These are phyloP conservation scores for Nicotiana otophora DNA, from an alignment of 257 asterid species.

Conservation along the genomic window DNA sequence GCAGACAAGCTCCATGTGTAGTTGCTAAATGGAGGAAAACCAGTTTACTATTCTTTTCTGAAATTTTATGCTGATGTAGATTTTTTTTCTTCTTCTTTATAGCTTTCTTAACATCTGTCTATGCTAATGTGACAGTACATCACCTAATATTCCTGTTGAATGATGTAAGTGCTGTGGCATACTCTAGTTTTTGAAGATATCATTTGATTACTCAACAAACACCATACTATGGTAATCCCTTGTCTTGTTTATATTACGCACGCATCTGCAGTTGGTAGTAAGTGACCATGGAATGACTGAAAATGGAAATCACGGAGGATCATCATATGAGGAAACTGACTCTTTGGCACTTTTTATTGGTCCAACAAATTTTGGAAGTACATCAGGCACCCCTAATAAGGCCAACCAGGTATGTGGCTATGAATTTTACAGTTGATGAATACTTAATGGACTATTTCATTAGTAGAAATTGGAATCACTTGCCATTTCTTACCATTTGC, in stretches of 20 bases:
- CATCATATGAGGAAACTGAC: slow-evolving; percentile 84
- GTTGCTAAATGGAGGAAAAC: too few relatives aligned
- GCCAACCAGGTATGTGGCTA: slow-evolving; percentile 56
- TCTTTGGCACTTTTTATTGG: slow-evolving; percentile 81
- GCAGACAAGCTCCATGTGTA: too few relatives aligned
- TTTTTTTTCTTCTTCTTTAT: background rate
- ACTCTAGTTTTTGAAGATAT: background rate
- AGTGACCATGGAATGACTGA: slow-evolving; percentile 98
- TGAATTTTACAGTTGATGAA: background rate
- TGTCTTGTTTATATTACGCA: slow-evolving; percentile 13
- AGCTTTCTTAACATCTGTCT: background rate
- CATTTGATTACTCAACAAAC: background rate
- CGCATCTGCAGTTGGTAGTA: slow-evolving; percentile 56
- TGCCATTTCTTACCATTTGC: background rate
- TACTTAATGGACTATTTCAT: background rate
- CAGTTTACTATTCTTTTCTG: too few relatives aligned
- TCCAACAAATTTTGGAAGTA: slow-evolving; percentile 25
- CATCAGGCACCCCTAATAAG: slow-evolving; percentile 27
- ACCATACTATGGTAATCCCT: background rate
- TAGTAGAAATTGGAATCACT: background rate
- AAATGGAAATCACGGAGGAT: slow-evolving; percentile 89
- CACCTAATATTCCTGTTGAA: background rate
- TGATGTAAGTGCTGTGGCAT: background rate
- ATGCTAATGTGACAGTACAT: background rate
- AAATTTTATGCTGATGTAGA: too few relatives aligned